A percentile compares a stretch with the other conserved stretches of the same genome.
phyloP scores from a whole-genome alignment of 2,329 filamentous ascomycete species.

The Aspergillus sp. region DNA sequence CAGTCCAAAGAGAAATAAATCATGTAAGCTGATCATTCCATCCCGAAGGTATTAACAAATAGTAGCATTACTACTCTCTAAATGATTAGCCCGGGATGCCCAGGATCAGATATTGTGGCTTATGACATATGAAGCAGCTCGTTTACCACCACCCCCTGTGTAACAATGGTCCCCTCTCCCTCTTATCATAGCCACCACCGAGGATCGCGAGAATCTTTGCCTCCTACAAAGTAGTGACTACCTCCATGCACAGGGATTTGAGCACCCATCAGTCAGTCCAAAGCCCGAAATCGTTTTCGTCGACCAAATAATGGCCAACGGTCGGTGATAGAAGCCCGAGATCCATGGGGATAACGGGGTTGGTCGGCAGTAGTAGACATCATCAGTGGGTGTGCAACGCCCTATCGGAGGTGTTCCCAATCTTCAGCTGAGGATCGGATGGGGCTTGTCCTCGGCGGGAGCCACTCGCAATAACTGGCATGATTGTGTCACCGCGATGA shows the following conservation, averaged over 20 bases:
- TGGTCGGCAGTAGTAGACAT: constrained; percentile 3
- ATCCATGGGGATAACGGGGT: not conserved
- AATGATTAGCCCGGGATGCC: not conserved
- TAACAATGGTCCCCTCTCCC: not conserved
- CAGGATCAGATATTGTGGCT: not conserved
- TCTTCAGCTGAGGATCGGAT: not conserved
- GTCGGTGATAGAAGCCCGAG: not conserved
- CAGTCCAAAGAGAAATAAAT: too few species aligned
- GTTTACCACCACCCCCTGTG: not conserved
- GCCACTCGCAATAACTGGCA: not conserved
- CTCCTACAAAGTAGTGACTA: not conserved
- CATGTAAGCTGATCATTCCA: too few species aligned
- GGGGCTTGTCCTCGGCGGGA: constrained; percentile 1
- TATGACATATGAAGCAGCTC: not conserved
- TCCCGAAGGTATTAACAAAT: too few species aligned
- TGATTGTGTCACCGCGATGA: not conserved
- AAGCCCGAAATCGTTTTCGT: too few species aligned
- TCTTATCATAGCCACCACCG: not conserved
- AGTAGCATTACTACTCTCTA: too few species aligned
- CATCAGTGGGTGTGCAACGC: constrained; percentile 7
- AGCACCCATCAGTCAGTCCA: not conserved
- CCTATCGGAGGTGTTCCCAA: constrained; percentile 5
- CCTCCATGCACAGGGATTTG: not conserved
- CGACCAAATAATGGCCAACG: too few species aligned
- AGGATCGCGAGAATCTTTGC: not conserved